Evolutionary conservation across 768 basidiomycete genomes (phyloP), one percentile per base, ranked within the genome.

Genomic region (Mycena sanguinolenta): DNA sequence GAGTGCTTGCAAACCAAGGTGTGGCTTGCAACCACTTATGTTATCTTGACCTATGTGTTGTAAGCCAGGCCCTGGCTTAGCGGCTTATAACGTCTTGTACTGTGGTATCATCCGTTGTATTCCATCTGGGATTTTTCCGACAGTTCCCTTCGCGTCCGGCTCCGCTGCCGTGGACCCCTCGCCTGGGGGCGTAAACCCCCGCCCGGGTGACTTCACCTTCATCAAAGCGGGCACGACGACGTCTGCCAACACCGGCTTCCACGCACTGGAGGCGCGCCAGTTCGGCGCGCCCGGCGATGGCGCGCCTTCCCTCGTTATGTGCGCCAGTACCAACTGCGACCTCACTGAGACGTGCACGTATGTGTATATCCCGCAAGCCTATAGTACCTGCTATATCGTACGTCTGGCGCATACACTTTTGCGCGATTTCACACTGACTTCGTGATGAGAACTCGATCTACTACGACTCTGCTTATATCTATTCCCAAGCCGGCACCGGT

Each of bases 61-160:
- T n/a, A n/a, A n/a, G n/a, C n/a, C n/a, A n/a, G n/a, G n/a, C n/a
- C n/a, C n/a, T n/a, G n/a, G n/a, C n/a, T n/a, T n/a, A n/a, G n/a
- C n/a, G n/a, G n/a, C n/a, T n/a, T n/a, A n/a, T n/a, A n/a, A n/a
- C n/a, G n/a, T n/a, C n/a, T n/a, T n/a, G n/a, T n/a, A n/a, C n/a
- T n/a, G n/a, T n/a, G n/a, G n/a, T n/a, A n/a, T n/a, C n/a, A n/a
- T n/a, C n/a, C n/a, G n/a, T n/a, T n/a, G n/a, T n/a, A n/a, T n/a
- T n/a, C n/a, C n/a, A n/a, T n/a, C n/a, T n/a, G n/a, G n/a, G n/a
- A n/a, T n/a, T n/a, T n/a, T n/a, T n/a, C n/a, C n/a, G n/a, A n/a
- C n/a, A n/a, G n/a, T n/a, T n/a, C n/a, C 59, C 39, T 60, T 60
- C 59, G 59, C 59, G n/a, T 44, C 58, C 27, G 58, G 58, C 38